Conservation (phyloP, 352 stramenopile species). For the Phytophthora europaea region DNA sequence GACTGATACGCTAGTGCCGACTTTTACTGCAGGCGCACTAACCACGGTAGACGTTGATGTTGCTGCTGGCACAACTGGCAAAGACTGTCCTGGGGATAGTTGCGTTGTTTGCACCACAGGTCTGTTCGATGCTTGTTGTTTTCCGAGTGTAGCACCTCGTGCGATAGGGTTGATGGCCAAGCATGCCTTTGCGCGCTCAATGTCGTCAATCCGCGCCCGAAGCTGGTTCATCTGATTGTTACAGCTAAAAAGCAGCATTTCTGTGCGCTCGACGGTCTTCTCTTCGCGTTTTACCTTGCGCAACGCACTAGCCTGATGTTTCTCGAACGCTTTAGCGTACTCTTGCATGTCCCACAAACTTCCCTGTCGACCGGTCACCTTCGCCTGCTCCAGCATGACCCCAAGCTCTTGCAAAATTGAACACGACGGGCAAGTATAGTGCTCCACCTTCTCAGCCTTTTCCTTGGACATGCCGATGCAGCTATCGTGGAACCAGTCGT, state of each 20-base stretch:
- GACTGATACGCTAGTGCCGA: not conserved
- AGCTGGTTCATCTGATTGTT: slow-evolving; percentile 89
- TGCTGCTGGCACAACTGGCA: slow-evolving; percentile 10
- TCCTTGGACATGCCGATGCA: slow-evolving; percentile 93
- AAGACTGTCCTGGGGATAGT: slow-evolving; percentile 9
- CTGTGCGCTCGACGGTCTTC: slow-evolving; percentile 83
- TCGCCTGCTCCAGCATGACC: slow-evolving; percentile 54
- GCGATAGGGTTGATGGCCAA: slow-evolving; percentile 47
- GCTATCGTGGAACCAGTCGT: slow-evolving; percentile 93
- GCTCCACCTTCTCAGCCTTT: slow-evolving; percentile 96
- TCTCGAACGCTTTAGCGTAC: slow-evolving; percentile 87
- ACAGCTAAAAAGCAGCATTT: slow-evolving; percentile 81
- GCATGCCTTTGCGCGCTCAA: slow-evolving; percentile 71
- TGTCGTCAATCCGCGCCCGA: slow-evolving; percentile 73
- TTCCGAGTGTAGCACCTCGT: slow-evolving; percentile 18
- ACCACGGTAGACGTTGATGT: slow-evolving; percentile 10
- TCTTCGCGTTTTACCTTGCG: slow-evolving; percentile 89
- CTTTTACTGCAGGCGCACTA: slow-evolving; percentile 5
- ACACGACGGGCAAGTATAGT: slow-evolving; percentile 96
- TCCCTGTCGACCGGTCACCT: slow-evolving; percentile 60
- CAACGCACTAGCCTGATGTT: slow-evolving; percentile 75
- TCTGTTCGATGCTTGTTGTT: slow-evolving; percentile 19
- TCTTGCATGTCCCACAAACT: slow-evolving; percentile 89
- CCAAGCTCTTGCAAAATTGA: slow-evolving; percentile 92
- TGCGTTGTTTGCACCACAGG: slow-evolving; percentile 4